phyloP scores from a whole-genome alignment of 768 basidiomycete species.

The Kwoniella shandongensis region DNA sequence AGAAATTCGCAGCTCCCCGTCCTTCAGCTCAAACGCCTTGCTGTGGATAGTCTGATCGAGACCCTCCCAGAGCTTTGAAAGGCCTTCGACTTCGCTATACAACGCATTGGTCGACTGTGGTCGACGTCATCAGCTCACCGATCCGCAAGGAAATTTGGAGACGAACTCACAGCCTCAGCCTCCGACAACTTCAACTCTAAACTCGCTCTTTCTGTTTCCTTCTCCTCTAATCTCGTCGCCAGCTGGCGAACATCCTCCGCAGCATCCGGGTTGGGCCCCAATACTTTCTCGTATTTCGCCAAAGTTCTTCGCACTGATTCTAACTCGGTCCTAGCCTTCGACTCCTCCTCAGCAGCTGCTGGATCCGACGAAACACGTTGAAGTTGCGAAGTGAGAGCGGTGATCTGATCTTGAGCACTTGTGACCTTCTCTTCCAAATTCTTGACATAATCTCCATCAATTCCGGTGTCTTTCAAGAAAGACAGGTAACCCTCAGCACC shows the following conservation, averaged over 20 bases:
- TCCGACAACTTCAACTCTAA: conserved; percentile 67
- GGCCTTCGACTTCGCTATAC: conserved; percentile 77
- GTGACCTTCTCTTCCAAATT: conserved; percentile 62
- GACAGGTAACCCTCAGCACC: conserved; percentile 70
- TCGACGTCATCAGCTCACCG: too few species aligned
- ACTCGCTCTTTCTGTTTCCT: conserved; percentile 67
- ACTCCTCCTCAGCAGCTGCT: conserved; percentile 4
- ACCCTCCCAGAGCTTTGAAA: conserved; percentile 83
- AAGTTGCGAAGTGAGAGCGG: conserved; percentile 26
- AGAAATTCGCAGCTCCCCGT: conserved; percentile 69
- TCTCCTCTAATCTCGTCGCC: conserved; percentile 61
- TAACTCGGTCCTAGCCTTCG: conserved; percentile 19
- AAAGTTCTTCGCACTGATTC: conserved; percentile 18
- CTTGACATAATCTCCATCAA: conserved; percentile 56
- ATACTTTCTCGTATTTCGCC: conserved; percentile 62
- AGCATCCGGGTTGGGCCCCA: conserved; percentile 61
- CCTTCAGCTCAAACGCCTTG: conserved; percentile 79
- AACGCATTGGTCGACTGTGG: conserved; percentile 71
- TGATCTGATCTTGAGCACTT: conserved; percentile 45
- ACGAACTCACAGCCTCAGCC: conserved; percentile 61
- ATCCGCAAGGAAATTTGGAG: too few species aligned
- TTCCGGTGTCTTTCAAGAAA: conserved; percentile 64
- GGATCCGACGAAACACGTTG: conserved; percentile 9
- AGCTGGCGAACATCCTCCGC: conserved; percentile 62
- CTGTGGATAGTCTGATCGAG: conserved; percentile 76